Evolutionary conservation across 169 alveolate species (phyloP), one percentile per base, ranked within the genome.

Genomic region (Plasmodium billcollinsi): DNA sequence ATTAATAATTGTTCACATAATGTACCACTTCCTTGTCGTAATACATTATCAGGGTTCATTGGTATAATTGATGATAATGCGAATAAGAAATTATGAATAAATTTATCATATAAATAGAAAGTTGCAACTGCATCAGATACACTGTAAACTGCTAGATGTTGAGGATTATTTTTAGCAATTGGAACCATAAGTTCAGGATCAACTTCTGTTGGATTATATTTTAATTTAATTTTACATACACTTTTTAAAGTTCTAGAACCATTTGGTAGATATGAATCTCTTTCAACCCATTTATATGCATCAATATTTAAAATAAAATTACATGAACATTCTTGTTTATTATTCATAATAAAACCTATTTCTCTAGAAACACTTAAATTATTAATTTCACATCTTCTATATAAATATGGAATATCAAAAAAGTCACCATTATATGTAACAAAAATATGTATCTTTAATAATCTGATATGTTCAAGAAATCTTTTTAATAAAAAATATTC

Each of bases 61-160:
- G 99, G 99, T 71, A 99, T 98, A 69, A 99, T 99, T 29, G 99
- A 97, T 88, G 99, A 96, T 66, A 98, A 94, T 29, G 99, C 99
- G 75, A 98, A 98, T 75, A 98, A 96, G 91, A 99, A 99, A 92
- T 97, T 98, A 93, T 99, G 99, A 49, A 99, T 98, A 97, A 96
- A 98, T 93, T 98, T 97, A 94, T 96, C 97, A 95, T 98, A 99
- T 73, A 99, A 95, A 93, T 96, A 98, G 94, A 97, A 99, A 20
- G 99, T 99, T 20, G 99, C 99, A 63, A 99, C 99, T 12, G 99
- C 99, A 96, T 99, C 99, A 18, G 99, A 99, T 47, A 98, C 99
- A 45, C 99, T 98, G 96, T 99, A 99, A 26, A 96, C 99, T 33
- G 99, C 99, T 83, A 99, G 92, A 73, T 95, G 97, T 88, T 99